These are phyloP conservation scores for Paraphaeosphaeria minitans DNA, from an alignment of 2,329 filamentous ascomycete species.

Conservation along the genomic window DNA sequence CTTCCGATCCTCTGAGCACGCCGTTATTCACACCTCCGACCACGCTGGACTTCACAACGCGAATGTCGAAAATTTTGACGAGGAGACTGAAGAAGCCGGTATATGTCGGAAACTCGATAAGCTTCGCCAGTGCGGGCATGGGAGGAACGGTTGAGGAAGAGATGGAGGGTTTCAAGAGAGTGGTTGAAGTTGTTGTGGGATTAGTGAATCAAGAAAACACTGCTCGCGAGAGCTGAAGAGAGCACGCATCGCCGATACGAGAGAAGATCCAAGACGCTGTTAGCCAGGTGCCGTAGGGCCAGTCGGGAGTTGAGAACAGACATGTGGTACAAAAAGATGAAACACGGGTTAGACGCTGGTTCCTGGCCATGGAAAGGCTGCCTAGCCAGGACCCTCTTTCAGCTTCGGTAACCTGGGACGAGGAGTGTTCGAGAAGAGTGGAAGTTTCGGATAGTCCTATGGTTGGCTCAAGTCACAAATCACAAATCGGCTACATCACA, in stretches of 20 bases:
- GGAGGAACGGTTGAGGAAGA: constrained; percentile 90
- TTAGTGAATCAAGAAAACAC: constrained; percentile 49
- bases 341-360: too few relatives aligned
- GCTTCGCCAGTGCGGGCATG: constrained; percentile 72
- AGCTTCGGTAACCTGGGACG: too few relatives aligned
- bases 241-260: neutral
- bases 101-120: constrained; percentile 91
- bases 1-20: constrained; percentile 71
- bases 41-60: constrained; percentile 83
- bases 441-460: neutral
- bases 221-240: neutral
- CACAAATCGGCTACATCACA: neutral
- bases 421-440: neutral
- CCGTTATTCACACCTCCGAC: constrained; percentile 76
- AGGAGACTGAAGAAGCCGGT: constrained; percentile 72
- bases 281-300: neutral
- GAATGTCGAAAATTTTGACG: constrained; percentile 83
- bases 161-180: constrained; percentile 81
- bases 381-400: too few relatives aligned
- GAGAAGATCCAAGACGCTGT: neutral
- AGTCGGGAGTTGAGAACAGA: too few relatives aligned
- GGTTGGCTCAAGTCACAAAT: neutral
- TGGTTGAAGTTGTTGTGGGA: constrained; percentile 71
- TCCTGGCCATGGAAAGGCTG: too few relatives aligned
- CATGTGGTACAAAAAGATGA: too few relatives aligned